A percentile compares a stretch with the other conserved stretches of the same genome.
Conservation (phyloP, 2,329 filamentous ascomycete genomes). For the Xylariales sp. region DNA sequence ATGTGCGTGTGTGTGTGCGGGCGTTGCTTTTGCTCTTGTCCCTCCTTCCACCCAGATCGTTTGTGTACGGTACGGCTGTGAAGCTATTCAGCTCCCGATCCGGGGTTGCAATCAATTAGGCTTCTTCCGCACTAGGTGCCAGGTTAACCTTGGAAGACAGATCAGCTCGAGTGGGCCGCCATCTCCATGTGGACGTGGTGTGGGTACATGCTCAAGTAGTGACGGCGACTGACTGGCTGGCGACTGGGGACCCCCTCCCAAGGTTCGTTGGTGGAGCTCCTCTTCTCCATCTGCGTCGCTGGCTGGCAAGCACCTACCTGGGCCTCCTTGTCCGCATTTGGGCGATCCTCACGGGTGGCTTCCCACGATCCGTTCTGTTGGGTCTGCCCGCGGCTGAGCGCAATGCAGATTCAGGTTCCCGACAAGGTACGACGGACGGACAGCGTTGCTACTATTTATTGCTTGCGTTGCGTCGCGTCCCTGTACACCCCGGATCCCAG, state of each 20-base stretch:
- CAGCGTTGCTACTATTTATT: not conserved
- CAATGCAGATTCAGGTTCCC: not conserved
- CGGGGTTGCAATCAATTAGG: constrained; percentile 2
- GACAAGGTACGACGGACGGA: not conserved
- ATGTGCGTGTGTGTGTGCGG: too few species aligned
- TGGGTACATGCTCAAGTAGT: too few species aligned
- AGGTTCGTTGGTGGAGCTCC: too few species aligned
- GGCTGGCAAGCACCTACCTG: too few species aligned
- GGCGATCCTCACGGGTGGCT: constrained; percentile 16
- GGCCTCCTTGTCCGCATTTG: not conserved
- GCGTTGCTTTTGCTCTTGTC: too few species aligned
- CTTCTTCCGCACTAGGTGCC: constrained; percentile 2
- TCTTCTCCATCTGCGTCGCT: too few species aligned
- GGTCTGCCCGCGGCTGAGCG: constrained; percentile 11
- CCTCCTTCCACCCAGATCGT: too few species aligned
- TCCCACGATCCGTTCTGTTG: constrained; percentile 15
- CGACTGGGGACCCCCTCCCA: too few species aligned
- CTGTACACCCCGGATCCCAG: not conserved
- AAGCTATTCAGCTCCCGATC: constrained; percentile 1
- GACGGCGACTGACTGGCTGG: too few species aligned
- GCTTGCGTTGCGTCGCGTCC: not conserved
- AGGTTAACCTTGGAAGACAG: not conserved
- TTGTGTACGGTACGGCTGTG: too few species aligned
- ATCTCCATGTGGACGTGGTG: too few species aligned
- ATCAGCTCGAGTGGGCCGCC: not conserved